Evolutionary conservation across 1,284 basidiomycete genomes (phyloP), one percentile per base, ranked within the genome.

Genomic region (Pascua sp.): DNA sequence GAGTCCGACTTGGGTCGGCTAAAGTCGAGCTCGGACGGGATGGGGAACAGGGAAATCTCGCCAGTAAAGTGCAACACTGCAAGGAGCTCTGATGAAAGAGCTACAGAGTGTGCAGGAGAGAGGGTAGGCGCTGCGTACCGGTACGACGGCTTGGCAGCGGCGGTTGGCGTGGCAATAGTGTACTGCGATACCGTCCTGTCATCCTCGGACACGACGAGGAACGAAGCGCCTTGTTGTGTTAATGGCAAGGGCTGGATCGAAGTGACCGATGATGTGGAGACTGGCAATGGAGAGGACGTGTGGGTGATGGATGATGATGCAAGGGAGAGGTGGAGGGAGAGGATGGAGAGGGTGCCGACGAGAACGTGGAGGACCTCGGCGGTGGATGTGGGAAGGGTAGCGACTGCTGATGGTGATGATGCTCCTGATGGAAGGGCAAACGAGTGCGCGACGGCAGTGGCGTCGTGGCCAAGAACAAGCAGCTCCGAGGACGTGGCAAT

Each of bases 171-270:
- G 85, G 49, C 86, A n/a, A 73, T 51, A 11, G 71, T 76, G 59
- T 74, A 76, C 59, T 76, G 73, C 5, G 71, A 87, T n/a, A 90
- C 78, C 46, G 87, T 84, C 17, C 89, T 83, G 74, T 91, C 89
- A 37, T 82, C 82, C 66, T 88, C 85, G 7, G 89, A 88, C 17
- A 83, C 81, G 5, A 88, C 87, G 44, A 88, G 76, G 72, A 91
- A 89, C 8, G 70, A 73, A 5, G 59, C 57, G 1, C 67, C 72
- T 46, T 68, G 63, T 18, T 66, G 56, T 36, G 66, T 55, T 41
- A 63, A 50, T n/a, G 73, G 68, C 10, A 77, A 51, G 12, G 74
- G 64, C 8, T 65, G 51, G 36, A 77, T 51, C 10, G 67, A 67
- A 12, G 71, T 72, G 60, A 77, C 66, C 3, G 70, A 65, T 3